Percentiles rank a stretch among this genome's conserved stretches.
Evolutionary conservation across 2,329 filamentous ascomycete species (phyloP).

Genomic region (Neofusicoccum cordaticola): DNA sequence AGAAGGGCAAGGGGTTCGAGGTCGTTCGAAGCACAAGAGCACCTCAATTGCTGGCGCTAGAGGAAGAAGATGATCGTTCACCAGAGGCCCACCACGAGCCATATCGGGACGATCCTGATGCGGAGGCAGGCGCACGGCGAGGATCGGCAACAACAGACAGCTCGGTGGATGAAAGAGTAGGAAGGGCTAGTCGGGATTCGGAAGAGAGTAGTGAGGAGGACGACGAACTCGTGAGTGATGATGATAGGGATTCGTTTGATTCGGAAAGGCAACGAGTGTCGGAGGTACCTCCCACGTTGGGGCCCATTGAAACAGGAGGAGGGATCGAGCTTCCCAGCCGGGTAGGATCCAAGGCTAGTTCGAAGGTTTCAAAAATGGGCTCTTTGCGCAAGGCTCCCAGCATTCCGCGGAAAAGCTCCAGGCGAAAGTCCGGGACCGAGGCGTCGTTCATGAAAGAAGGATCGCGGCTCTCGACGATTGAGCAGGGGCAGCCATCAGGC

Average conservation of each 20-base stretch:
- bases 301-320: conserved; percentile 58
- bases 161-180: background rate
- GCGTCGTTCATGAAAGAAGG: conserved; percentile 25
- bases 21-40: conserved; percentile 88
- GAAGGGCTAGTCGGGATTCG: background rate
- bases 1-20: conserved; percentile 94
- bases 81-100: conserved; percentile 37
- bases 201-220: background rate
- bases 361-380: conserved; percentile 29
- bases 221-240: conserved; percentile 18
- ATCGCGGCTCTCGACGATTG: conserved; percentile 29
- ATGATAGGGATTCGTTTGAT: conserved; percentile 47
- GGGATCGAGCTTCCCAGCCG: conserved; percentile 64
- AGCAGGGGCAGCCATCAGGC: conserved; percentile 23
- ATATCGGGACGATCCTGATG: conserved; percentile 54
- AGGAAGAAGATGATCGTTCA: conserved; percentile 57
- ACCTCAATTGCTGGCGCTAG: conserved; percentile 63
- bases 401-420: conserved; percentile 71
- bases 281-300: conserved; percentile 56
- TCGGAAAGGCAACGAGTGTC: conserved; percentile 43
- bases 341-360: conserved; percentile 58
- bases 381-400: conserved; percentile 31
- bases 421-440: conserved; percentile 28
- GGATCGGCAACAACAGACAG: background rate
- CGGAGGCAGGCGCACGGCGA: conserved; percentile 9